Evolutionary conservation across 345 rosid species (phyloP), one percentile per base, ranked within the genome.

Genomic region (Litchi chinensis): DNA sequence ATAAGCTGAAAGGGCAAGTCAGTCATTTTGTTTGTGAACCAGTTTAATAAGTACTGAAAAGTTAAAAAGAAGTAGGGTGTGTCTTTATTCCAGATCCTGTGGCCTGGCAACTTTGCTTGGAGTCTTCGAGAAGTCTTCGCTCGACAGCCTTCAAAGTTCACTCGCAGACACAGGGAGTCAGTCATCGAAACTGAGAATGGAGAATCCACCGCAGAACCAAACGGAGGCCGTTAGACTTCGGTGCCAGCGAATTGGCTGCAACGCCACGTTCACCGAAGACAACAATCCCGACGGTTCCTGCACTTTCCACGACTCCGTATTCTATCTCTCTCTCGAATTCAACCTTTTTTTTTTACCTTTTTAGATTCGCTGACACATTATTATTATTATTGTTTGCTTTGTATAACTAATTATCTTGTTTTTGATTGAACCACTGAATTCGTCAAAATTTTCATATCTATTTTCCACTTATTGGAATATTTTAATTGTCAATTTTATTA

Each of bases 191-290:
- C 60, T 67, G 77, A 81, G 5, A 67, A 88, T 86, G 92, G 90
- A 83, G 76, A 81, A 32, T 60, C 65, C 24, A 10, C 65, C 3
- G 65, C 68, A 71, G 82, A 83, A 60, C 68, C 60, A 74, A 79
- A 21, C 8, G 28, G 80, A 80, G 75, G 83, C 74, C 32, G 83
- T 75, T 24, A 87, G 79, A 83, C 81, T 89, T 39, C 93, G 74
- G 24, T 97, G 99, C 87, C 97, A 93, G 89, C 89, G 99, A 79
- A 90, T 93, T 79, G 95, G 98, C 76, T 93, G 99, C 92, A 56
- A 91, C 84, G 92, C 93, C 69, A 81, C 80, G 68, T 97, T 94
- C 91, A 89, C 98, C 74, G 93, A 83, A 10, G 93, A 89, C 39
- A 92, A 94, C 68, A 97, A 93, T 81, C 94, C 93, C 0, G 98